phyloP scores from a whole-genome alignment of 441 rosid species.

The Omphalea diandra region DNA sequence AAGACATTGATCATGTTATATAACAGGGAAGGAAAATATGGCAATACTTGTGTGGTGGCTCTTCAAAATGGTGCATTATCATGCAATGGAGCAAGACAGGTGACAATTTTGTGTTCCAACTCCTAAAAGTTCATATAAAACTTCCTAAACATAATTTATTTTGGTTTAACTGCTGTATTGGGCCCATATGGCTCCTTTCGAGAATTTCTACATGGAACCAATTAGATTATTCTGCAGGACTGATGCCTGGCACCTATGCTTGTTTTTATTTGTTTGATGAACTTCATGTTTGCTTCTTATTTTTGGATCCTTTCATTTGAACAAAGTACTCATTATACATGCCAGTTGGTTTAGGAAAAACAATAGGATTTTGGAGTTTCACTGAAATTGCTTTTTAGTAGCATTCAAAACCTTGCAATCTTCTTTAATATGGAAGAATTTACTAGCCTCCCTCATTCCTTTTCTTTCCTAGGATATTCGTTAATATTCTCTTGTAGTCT shows the following conservation, averaged over 20 bases:
- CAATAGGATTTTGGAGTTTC: neutral
- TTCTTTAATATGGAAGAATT: neutral
- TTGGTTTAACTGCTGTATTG: neutral
- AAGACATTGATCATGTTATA: constrained; percentile 22
- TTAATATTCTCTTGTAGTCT: too few relatives aligned
- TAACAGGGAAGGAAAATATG: constrained; percentile 82
- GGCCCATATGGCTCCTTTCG: constrained; percentile 1
- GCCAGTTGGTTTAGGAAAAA: neutral
- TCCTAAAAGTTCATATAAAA: constrained; percentile 4
- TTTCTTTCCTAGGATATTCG: neutral
- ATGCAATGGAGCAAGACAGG: constrained; percentile 62
- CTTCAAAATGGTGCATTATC: constrained; percentile 80
- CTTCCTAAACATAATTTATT: neutral
- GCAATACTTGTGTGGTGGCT: constrained; percentile 74
- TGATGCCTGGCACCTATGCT: neutral
- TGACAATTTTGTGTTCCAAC: constrained; percentile 25
- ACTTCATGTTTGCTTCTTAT: neutral
- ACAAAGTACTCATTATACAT: neutral
- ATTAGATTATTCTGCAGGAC: neutral
- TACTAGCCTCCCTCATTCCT: neutral
- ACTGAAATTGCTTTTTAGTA: neutral
- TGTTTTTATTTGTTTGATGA: neutral
- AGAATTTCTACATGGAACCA: neutral
- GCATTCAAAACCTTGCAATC: neutral
- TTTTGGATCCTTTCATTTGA: neutral